phyloP scores from a whole-genome alignment of 495 filamentous ascomycete species.

The Aspergillus indologenus region DNA sequence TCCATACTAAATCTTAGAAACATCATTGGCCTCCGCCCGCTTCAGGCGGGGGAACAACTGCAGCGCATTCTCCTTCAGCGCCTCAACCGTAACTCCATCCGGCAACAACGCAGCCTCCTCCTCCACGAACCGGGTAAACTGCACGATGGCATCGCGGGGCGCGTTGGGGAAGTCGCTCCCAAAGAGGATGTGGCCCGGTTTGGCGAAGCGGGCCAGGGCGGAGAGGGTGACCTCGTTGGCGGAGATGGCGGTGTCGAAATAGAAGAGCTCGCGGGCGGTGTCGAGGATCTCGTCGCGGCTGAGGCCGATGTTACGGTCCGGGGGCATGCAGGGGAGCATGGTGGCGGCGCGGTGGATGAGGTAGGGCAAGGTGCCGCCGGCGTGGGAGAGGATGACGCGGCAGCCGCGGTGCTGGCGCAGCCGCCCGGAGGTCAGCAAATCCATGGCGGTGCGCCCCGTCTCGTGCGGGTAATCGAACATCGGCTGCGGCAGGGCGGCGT shows the following conservation, averaged over 20 bases:
- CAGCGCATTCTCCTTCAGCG: too few species aligned
- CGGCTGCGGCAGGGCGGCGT: constrained; percentile 41
- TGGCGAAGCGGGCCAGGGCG: constrained; percentile 34
- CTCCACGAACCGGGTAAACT: constrained; percentile 13
- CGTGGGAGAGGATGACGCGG: constrained; percentile 54
- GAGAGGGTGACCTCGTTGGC: constrained; percentile 1
- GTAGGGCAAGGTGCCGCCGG: constrained; percentile 49
- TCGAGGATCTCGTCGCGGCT: constrained; percentile 29
- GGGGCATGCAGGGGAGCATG: constrained; percentile 25
- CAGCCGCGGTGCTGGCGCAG: constrained; percentile 32
- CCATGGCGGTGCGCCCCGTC: constrained; percentile 48
- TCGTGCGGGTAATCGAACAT: constrained; percentile 54
- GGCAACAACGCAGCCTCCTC: neutral
- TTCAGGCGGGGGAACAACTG: too few species aligned
- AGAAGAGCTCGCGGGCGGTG: constrained; percentile 37
- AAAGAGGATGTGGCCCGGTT: constrained; percentile 47
- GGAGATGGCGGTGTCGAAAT: constrained; percentile 27
- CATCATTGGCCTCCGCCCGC: too few species aligned
- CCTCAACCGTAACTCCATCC: too few species aligned
- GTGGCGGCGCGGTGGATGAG: constrained; percentile 27
- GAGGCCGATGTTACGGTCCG: constrained; percentile 27
- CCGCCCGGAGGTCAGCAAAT: constrained; percentile 40
- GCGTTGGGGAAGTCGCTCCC: constrained; percentile 45
- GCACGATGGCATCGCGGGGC: constrained; percentile 9
- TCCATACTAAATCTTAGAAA: too few species aligned